These are phyloP conservation scores for Tanacetum coccineum DNA, from an alignment of 129 eudicot genomes.

Conservation along the genomic window DNA sequence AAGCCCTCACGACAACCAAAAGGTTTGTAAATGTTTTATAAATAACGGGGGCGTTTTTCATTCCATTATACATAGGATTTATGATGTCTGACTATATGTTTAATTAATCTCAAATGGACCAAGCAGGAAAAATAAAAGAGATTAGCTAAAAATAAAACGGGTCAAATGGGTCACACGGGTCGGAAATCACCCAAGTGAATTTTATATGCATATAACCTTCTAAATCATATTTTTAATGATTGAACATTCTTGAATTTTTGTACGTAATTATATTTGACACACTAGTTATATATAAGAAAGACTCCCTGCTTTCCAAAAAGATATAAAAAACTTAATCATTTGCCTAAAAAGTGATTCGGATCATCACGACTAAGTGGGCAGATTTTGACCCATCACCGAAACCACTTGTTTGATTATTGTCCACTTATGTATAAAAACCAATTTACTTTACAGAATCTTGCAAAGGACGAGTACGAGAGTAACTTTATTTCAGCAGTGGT, in stretches of 20 bases:
- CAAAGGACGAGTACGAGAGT: conserved; percentile 94
- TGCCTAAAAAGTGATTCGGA: too few relatives aligned
- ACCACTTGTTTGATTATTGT: background rate
- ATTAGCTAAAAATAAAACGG: background rate
- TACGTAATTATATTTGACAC: background rate
- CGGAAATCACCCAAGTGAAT: background rate
- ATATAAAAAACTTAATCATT: too few relatives aligned
- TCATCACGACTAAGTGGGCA: too few relatives aligned
- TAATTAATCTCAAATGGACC: background rate
- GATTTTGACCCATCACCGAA: background rate
- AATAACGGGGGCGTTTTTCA: background rate
- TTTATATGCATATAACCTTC: background rate
- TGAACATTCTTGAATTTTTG: background rate
- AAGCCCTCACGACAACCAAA: conserved; percentile 79
- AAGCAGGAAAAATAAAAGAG: background rate
- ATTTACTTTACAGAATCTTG: conserved; percentile 68
- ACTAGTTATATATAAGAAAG: conserved; percentile 1
- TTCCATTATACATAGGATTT: conserved; percentile 1
- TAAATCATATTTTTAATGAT: background rate
- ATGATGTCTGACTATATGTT: background rate
- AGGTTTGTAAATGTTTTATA: conserved; percentile 47
- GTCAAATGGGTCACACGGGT: background rate
- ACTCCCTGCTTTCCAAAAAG: too few relatives aligned
- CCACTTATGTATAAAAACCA: background rate
- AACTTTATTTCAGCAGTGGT: conserved; percentile 97